Base-by-base conservation (phyloP, 2,329 filamentous ascomycete species). In the Eutypa lata region DNA sequence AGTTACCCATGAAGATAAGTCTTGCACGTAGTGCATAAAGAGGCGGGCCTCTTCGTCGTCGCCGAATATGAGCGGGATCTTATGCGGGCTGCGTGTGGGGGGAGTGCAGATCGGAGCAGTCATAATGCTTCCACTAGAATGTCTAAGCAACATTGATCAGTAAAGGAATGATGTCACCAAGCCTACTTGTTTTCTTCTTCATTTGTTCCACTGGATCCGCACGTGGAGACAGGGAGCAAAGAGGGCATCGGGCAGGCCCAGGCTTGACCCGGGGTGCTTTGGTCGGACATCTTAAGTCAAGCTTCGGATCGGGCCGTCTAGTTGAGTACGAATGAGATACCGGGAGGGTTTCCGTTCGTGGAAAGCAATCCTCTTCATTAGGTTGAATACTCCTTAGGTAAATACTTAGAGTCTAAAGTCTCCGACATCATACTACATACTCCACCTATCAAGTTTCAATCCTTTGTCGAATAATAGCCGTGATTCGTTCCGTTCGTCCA, bases 1-100 rank as follows among this genome's bases (percentile, higher is more conserved):
- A 22, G 16, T 50, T 50, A 52, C 50, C 50, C 50, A 52, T 13
- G 33, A 45, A 42, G 50, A 52, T 33, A 52, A 31, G 19, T 48
- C 14, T 16, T 47, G 50, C n/a, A 44, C 33, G 14, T 48, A 52
- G 24, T 52, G 37, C 24, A 28, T 43, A 22, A 52, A 48, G 33
- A 52, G 47, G 26, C 35, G 43, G 13, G 50, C 50, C 26, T 52
- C 50, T 26, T 48, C 50, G 42, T 44, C 42, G 21, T 22, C 5
- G 10, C 24, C 42, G 19, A 44, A 22, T 26, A 6, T 22, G 42
- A 44, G 42, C 3, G 42, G 42, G 21, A 18, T 22, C 11, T 16
- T 19, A 44, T 16, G 42, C 13, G 13, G 19, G 13, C 19, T 16
- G 42, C 13, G 24, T 22, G 10, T 13, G 24, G 42, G 21, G 24